phyloP scores from a whole-genome alignment of 805 yeast genomes.

The Candida sakaeoensis region DNA sequence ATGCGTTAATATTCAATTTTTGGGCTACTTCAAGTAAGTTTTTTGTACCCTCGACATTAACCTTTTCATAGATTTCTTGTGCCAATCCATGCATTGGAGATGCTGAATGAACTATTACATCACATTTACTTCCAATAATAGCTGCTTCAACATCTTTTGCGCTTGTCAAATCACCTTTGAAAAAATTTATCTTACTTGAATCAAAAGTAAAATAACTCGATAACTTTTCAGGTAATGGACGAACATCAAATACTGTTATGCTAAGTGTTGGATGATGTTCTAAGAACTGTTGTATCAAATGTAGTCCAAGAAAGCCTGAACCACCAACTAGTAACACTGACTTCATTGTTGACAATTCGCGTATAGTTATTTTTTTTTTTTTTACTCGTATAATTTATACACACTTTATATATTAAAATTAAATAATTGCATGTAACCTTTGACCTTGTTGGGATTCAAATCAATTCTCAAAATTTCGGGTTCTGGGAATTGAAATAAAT shows the following conservation, averaged over 20 bases:
- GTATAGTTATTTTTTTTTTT: not conserved
- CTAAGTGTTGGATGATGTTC: constrained; percentile 59
- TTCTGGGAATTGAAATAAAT: constrained; percentile 21
- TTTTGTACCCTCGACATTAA: constrained; percentile 85
- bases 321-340: constrained; percentile 92
- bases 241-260: constrained; percentile 85
- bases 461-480: constrained; percentile 16
- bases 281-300: constrained; percentile 81
- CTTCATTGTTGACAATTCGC: constrained; percentile 17
- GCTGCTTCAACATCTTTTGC: constrained; percentile 64
- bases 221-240: constrained; percentile 74
- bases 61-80: constrained; percentile 81
- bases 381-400: constrained; percentile 3
- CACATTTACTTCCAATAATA: constrained; percentile 53
- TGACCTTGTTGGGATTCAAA: constrained; percentile 25
- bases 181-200: constrained; percentile 51
- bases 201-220: constrained; percentile 76
- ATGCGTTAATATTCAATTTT: constrained; percentile 50
- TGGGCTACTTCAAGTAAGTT: constrained; percentile 66
- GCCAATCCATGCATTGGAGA: constrained; percentile 91
- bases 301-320: constrained; percentile 90
- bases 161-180: constrained; percentile 82
- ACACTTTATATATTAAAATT: constrained; percentile 16
- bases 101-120: constrained; percentile 89
- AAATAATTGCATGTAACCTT: constrained; percentile 23